These are phyloP conservation scores for Venturia effusa DNA, from an alignment of 2,329 filamentous ascomycete species.

Conservation along the genomic window DNA sequence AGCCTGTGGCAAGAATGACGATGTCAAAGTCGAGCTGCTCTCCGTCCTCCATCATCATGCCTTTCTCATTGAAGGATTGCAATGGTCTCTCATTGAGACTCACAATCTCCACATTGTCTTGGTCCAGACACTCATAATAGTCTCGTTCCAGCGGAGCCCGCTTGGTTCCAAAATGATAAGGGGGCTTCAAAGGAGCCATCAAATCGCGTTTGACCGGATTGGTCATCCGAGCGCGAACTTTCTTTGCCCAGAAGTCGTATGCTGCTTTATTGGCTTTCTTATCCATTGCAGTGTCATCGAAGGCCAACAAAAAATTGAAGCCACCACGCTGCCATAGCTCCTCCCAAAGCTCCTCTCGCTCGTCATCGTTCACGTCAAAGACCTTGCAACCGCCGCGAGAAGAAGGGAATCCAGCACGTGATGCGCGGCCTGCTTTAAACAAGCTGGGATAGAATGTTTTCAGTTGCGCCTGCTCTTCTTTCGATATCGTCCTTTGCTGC, in stretches of 20 bases:
- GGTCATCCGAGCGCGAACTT: slow-evolving; percentile 26
- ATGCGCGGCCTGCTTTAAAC: slow-evolving; percentile 1
- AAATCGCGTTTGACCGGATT: slow-evolving; percentile 35
- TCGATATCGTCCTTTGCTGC: neutral
- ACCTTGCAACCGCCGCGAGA: neutral
- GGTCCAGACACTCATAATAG: slow-evolving; percentile 17
- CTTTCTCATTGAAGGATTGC: slow-evolving; percentile 24
- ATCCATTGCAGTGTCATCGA: slow-evolving; percentile 16
- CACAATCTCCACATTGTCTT: slow-evolving; percentile 33
- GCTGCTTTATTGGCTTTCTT: slow-evolving; percentile 18
- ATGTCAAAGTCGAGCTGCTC: slow-evolving; percentile 28
- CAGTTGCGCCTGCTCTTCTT: slow-evolving; percentile 9
- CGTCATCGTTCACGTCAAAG: slow-evolving; percentile 4
- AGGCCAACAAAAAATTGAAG: slow-evolving; percentile 22
- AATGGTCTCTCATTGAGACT: slow-evolving; percentile 30
- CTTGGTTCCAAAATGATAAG: slow-evolving; percentile 27
- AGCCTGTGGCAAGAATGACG: slow-evolving; percentile 36
- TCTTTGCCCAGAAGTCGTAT: slow-evolving; percentile 17
- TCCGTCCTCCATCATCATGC: slow-evolving; percentile 31
- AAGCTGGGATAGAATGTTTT: slow-evolving; percentile 8
- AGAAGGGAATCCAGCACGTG: neutral
- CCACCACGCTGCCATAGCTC: slow-evolving; percentile 15
- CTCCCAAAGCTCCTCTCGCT: slow-evolving; percentile 15
- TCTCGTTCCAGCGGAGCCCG: slow-evolving; percentile 11
- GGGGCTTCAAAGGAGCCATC: slow-evolving; percentile 26